Evolutionary conservation across 2,329 filamentous ascomycete species (phyloP).

Genomic region (Stromatinia cepivora): DNA sequence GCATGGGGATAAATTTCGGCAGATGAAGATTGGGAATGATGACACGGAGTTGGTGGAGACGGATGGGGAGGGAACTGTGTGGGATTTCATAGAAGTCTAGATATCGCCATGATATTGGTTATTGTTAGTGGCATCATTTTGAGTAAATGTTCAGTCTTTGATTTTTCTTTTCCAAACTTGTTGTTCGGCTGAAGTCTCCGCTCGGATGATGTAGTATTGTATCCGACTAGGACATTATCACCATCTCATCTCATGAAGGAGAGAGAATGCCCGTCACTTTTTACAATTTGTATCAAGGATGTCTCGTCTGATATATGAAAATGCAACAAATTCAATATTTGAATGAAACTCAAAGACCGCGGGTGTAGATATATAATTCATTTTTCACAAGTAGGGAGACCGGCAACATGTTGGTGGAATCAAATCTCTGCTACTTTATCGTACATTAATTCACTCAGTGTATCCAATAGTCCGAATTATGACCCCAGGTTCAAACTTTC

Average conservation of each 20-base stretch:
- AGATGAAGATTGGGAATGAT: conserved; percentile 12
- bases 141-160: neutral
- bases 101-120: neutral
- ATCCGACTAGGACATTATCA: neutral
- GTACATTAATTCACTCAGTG: no score
- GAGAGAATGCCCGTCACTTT: neutral
- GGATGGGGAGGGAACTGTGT: conserved; percentile 14
- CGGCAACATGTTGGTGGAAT: no score
- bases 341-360: neutral
- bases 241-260: neutral
- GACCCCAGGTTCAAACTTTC: neutral
- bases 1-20: conserved; percentile 13
- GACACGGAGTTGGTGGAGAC: conserved; percentile 11
- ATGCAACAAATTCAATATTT: neutral
- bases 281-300: neutral
- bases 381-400: no score
- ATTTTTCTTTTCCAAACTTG: neutral
- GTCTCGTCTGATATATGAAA: neutral
- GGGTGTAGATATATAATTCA: neutral
- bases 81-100: conserved; percentile 19
- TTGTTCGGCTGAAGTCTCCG: neutral
- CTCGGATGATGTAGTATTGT: neutral
- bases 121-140: no score
- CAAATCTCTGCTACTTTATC: no score
- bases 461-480: neutral